Percentiles rank a stretch among this genome's conserved stretches.
phyloP scores from a whole-genome alignment of 768 basidiomycete species.

The Leccinum subgranulosum region DNA sequence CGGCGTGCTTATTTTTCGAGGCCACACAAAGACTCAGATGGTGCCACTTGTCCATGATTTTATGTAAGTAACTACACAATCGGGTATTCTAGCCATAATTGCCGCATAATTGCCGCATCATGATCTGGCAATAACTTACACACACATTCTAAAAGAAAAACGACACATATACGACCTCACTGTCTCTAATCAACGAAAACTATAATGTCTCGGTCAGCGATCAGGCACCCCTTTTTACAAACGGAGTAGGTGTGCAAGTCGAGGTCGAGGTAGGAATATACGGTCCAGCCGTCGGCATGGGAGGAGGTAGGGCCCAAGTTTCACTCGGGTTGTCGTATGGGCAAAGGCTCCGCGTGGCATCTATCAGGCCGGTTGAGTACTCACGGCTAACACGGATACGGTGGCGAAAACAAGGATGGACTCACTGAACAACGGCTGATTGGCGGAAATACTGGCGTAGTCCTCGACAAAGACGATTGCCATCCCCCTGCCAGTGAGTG shows the following conservation, averaged over 20 bases:
- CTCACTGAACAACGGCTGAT: conserved; percentile 1
- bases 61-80: background rate
- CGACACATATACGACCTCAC: background rate
- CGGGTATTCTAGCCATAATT: background rate
- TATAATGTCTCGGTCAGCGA: background rate
- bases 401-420: background rate
- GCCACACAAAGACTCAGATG: background rate
- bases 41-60: background rate
- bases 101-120: background rate
- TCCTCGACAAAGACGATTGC: conserved; percentile 14
- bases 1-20: background rate
- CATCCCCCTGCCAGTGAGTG: conserved; percentile 4
- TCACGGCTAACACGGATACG: background rate
- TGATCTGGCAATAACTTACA: background rate
- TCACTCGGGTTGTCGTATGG: conserved; percentile 10
- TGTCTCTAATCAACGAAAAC: background rate
- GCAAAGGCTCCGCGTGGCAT: conserved; percentile 5
- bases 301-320: conserved; percentile 5
- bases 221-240: background rate
- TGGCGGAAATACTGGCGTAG: background rate
- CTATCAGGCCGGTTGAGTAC: background rate
- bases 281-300: conserved; percentile 5
- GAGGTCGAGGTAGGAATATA: conserved; percentile 3
- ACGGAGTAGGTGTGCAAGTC: conserved; percentile 2
- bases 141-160: background rate